Evolutionary conservation across 192 early-diverging fungal genomes (phyloP).

Genomic region (Gonapodya sp.): DNA sequence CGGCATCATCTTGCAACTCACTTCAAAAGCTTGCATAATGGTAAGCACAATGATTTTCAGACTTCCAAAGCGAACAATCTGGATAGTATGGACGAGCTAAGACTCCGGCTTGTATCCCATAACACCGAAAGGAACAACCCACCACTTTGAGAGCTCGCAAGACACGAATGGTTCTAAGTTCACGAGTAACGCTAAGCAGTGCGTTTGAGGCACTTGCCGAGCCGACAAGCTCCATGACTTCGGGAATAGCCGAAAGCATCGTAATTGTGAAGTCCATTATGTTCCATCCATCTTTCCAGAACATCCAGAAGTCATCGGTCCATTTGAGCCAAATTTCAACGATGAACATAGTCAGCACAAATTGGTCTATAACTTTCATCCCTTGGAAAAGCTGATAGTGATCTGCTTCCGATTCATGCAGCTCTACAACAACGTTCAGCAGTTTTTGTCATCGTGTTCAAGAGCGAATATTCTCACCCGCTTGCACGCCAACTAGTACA

Average conservation of each 20-base stretch:
- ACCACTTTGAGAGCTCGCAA: constrained; percentile 22
- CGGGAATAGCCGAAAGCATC: constrained; percentile 12
- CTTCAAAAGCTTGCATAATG: constrained; percentile 31
- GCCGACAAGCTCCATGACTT: constrained; percentile 14
- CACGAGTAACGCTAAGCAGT: neutral
- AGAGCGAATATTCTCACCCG: constrained; percentile 11
- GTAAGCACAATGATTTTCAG: constrained; percentile 32
- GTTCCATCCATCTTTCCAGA: constrained; percentile 17
- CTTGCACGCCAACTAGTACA: constrained; percentile 13
- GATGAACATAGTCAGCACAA: constrained; percentile 12
- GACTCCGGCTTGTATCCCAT: too few relatives aligned
- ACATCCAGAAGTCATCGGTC: constrained; percentile 12
- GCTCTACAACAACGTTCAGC: neutral
- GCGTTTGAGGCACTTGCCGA: neutral
- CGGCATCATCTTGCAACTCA: neutral
- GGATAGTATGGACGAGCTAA: constrained; percentile 11
- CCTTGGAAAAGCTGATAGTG: constrained; percentile 12
- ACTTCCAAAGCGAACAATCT: constrained; percentile 21
- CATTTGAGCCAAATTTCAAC: constrained; percentile 16
- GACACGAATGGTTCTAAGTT: constrained; percentile 22
- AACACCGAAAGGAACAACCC: neutral
- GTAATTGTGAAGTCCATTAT: constrained; percentile 15
- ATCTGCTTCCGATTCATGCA: constrained; percentile 5
- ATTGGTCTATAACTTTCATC: constrained; percentile 10
- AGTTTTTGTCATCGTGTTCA: neutral